A percentile compares a stretch with the other conserved stretches of the same genome.
Conservation (phyloP, 2,329 filamentous ascomycete genomes). For the Thielaviopsis euricoi region DNA sequence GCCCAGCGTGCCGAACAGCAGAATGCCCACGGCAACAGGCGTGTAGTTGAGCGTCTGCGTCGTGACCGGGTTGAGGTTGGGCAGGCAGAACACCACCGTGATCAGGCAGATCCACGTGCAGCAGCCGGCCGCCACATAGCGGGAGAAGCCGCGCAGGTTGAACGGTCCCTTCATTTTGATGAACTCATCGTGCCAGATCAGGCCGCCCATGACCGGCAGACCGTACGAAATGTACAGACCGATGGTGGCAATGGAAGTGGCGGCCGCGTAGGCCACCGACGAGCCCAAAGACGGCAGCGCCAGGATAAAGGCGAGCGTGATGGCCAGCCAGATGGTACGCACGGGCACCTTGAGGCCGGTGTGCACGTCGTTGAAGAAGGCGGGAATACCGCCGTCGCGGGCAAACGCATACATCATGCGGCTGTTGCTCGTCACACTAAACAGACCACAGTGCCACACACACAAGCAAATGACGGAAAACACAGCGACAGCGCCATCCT, state of each 20-base stretch:
- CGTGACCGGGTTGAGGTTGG: conserved; percentile 36
- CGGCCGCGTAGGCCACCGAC: conserved; percentile 37
- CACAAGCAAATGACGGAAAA: conserved; percentile 41
- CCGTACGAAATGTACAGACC: conserved; percentile 43
- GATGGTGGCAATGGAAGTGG: conserved; percentile 42
- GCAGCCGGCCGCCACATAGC: conserved; percentile 30
- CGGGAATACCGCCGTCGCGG: conserved; percentile 36
- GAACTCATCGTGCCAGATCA: conserved; percentile 35
- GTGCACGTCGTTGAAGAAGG: conserved; percentile 38
- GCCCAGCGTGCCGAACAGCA: conserved; percentile 28
- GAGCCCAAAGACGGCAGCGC: conserved; percentile 38
- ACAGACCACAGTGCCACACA: conserved; percentile 44
- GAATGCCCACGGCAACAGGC: conserved; percentile 40
- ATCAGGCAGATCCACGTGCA: conserved; percentile 37
- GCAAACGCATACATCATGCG: conserved; percentile 45
- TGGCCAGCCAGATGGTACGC: conserved; percentile 39
- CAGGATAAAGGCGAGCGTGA: conserved; percentile 35
- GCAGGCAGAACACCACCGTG: conserved; percentile 40
- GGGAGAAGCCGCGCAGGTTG: conserved; percentile 29
- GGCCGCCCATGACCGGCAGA: conserved; percentile 36
- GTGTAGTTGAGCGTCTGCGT: conserved; percentile 43
- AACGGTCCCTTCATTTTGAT: conserved; percentile 36
- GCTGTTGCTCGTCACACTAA: conserved; percentile 38
- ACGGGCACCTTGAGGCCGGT: conserved; percentile 30
- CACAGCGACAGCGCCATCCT: conserved; percentile 35